Evolutionary conservation across 306 rosid species (phyloP).

Genomic region (peach (Prunus persica)): DNA sequence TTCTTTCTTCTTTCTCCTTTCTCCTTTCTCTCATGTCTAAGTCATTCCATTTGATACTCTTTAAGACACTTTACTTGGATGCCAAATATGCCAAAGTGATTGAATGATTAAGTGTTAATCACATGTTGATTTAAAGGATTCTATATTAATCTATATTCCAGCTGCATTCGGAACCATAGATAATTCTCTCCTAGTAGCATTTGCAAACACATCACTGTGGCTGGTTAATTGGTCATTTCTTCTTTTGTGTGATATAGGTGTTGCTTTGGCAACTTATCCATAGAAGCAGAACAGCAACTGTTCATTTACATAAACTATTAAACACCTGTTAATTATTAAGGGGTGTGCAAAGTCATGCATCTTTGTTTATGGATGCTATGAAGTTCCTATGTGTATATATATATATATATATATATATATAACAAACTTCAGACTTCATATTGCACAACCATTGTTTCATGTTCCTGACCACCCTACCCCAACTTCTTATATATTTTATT

Average conservation of each 20-base stretch:
- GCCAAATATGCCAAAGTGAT: slow-evolving; percentile 11
- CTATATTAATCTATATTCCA: neutral
- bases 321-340: no score
- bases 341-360: neutral
- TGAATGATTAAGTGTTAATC: neutral
- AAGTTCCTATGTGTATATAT: neutral
- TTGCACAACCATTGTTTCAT: slow-evolving; percentile 5
- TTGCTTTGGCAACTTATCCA: neutral
- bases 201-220: neutral
- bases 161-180: neutral
- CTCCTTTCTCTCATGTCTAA: neutral
- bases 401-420: neutral
- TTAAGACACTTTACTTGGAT: slow-evolving; percentile 17
- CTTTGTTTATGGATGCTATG: neutral
- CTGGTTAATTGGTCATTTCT: no score
- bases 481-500: neutral
- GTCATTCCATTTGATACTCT: slow-evolving; percentile 22
- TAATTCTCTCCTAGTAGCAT: neutral
- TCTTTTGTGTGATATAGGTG: no score
- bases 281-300: neutral
- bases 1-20: slow-evolving; percentile 1
- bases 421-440: no score
- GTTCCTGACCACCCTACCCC: neutral
- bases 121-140: neutral
- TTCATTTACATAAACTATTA: neutral